Percentiles rank a stretch among this genome's conserved stretches.
phyloP scores from a whole-genome alignment of 2,329 filamentous ascomycete species.

The Tolypocladium ophioglossoides region DNA sequence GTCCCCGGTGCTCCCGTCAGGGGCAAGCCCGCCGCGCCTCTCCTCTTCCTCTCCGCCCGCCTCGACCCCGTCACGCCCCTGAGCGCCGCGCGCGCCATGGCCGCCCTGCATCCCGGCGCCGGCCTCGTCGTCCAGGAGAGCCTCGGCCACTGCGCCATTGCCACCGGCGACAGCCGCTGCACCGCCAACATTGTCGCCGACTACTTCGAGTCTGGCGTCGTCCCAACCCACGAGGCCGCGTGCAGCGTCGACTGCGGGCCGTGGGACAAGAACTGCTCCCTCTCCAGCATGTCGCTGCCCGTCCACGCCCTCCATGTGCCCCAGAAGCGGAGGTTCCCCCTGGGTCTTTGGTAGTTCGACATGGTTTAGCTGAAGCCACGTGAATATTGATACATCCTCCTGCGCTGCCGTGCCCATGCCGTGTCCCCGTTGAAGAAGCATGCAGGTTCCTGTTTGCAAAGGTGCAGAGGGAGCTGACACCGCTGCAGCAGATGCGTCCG shows the following conservation, averaged over 20 bases:
- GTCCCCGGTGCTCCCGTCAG: conserved; percentile 2
- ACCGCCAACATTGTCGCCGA: conserved; percentile 9
- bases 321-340: neutral
- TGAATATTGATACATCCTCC: neutral
- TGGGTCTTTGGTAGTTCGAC: neutral
- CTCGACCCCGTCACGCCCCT: conserved; percentile 37
- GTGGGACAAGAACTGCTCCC: conserved; percentile 7
- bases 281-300: neutral
- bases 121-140: conserved; percentile 18
- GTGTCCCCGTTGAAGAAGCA: too few relatives aligned
- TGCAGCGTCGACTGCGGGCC: conserved; percentile 8
- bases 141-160: conserved; percentile 16
- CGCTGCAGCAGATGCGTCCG: too few relatives aligned
- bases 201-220: conserved; percentile 18
- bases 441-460: too few relatives aligned
- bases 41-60: conserved; percentile 31
- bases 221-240: conserved; percentile 10
- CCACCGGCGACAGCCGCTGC: conserved; percentile 8
- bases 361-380: neutral
- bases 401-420: neutral
- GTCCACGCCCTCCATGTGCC: neutral
- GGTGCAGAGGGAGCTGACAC: too few relatives aligned
- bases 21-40: conserved; percentile 26
- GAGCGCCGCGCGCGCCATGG: conserved; percentile 20
- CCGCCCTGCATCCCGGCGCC: conserved; percentile 15